These are phyloP conservation scores for Psilocybe mexicana DNA, from an alignment of 1,284 basidiomycete genomes.

Conservation along the genomic window DNA sequence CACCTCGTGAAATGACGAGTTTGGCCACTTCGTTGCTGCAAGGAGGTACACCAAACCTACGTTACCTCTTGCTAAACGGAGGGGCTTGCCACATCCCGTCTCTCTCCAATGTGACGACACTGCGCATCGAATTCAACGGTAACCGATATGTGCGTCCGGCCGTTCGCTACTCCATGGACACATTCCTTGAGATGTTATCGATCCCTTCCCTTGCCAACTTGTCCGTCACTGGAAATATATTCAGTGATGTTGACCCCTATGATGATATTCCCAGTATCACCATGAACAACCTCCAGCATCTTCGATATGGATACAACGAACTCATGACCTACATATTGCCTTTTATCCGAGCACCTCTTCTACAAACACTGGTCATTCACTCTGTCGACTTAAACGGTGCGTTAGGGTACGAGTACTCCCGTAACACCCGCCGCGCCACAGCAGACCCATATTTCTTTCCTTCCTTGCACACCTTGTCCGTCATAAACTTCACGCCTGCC, in stretches of 20 bases:
- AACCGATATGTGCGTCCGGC: not conserved
- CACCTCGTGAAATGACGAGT: not conserved
- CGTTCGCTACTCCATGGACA: not conserved
- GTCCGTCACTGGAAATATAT: slow-evolving; percentile 11
- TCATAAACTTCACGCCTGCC: not conserved
- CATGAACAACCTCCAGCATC: slow-evolving; percentile 14
- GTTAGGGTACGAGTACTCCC: not conserved
- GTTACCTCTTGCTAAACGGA: slow-evolving; percentile 6
- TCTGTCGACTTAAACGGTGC: not conserved
- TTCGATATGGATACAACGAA: slow-evolving; percentile 11
- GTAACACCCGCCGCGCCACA: not conserved
- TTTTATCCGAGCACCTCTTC: slow-evolving; percentile 11
- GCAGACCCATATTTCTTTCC: slow-evolving; percentile 1
- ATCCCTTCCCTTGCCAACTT: slow-evolving; percentile 12
- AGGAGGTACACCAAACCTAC: slow-evolving; percentile 14
- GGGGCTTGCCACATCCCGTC: slow-evolving; percentile 1
- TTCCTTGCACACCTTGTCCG: not conserved
- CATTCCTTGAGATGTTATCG: slow-evolving; percentile 11
- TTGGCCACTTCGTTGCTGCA: slow-evolving; percentile 6
- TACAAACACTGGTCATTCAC: slow-evolving; percentile 14
- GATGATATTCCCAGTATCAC: not conserved
- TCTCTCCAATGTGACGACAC: slow-evolving; percentile 16
- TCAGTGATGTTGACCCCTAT: not conserved
- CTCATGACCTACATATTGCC: slow-evolving; percentile 8
- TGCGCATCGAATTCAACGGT: slow-evolving; percentile 12